Conservation (phyloP, 2,329 filamentous ascomycete species). For the Diaporthe helianthi region DNA sequence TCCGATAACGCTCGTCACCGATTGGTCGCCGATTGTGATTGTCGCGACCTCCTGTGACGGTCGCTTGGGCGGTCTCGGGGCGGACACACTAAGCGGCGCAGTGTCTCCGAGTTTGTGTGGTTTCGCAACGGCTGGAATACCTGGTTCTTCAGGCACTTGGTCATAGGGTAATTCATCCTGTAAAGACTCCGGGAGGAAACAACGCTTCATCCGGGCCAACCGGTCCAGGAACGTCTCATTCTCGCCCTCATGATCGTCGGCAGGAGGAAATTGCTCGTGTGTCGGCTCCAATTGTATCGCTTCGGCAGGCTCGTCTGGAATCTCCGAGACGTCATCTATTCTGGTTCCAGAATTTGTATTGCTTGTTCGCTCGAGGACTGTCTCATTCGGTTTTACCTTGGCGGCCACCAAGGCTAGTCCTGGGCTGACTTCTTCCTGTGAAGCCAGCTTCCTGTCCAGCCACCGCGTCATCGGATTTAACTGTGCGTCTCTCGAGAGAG, state of each 20-base stretch:
- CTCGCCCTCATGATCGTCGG: background rate
- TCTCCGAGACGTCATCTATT: background rate
- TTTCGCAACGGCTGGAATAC: slow-evolving; percentile 45
- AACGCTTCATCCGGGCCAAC: slow-evolving; percentile 29
- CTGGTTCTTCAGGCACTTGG: slow-evolving; percentile 37
- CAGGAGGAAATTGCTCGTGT: background rate
- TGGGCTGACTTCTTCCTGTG: slow-evolving; percentile 35
- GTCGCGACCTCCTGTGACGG: slow-evolving; percentile 70
- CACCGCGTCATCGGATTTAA: slow-evolving; percentile 54
- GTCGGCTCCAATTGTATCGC: background rate
- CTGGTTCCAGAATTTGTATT: slow-evolving; percentile 5
- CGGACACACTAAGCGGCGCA: slow-evolving; percentile 36
- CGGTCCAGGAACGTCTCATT: slow-evolving; percentile 26
- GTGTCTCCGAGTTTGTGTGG: slow-evolving; percentile 42
- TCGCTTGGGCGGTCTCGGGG: slow-evolving; percentile 56
- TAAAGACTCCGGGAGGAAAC: slow-evolving; percentile 26
- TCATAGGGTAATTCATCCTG: slow-evolving; percentile 34
- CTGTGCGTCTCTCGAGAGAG: slow-evolving; percentile 36
- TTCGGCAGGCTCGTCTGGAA: slow-evolving; percentile 19
- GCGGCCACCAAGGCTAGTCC: background rate
- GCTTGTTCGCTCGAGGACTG: background rate
- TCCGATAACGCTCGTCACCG: slow-evolving; percentile 70
- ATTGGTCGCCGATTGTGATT: slow-evolving; percentile 76
- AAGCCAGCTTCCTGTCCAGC: slow-evolving; percentile 47
- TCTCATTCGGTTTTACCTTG: slow-evolving; percentile 9